Evolutionary conservation across 1,139 yeast genomes (phyloP), one percentile per base, ranked within the genome.

Genomic region (Groenewaldozyma auringiensis): DNA sequence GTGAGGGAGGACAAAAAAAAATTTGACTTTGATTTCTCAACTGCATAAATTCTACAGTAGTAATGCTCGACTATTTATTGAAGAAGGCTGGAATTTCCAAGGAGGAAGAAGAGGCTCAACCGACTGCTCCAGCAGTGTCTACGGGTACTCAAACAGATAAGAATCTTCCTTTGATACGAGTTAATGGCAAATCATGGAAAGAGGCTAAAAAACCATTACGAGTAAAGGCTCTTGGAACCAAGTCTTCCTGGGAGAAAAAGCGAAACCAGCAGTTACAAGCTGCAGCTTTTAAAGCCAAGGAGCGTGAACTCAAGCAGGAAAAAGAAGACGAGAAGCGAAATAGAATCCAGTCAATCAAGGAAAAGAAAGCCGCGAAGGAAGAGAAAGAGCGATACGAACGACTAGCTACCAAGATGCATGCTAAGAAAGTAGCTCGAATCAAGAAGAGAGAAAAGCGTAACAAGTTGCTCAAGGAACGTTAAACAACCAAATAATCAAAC

Each of bases 401-500:
- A 46, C 45, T 69, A 58, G 68, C 69, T 2, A 60, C 59, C 49
- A 65, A 62, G 40, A 66, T 69, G 71, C 70, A 68, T 53, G 63
- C 64, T 40, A 69, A 69, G 58, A 57, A 58, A 43, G 65, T 69
- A n/a, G 73, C 67, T 40, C 59, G 73, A 34, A 44, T 67, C 45
- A 55, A 61, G 52, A 55, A 63, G 45, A 56, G 69, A 31, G 73
- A 69, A 47, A 69, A 69, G 62, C 59, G 73, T 45, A 69, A 69
- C 59, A 69, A 69, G 59, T 51, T 68, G 50, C 61, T 69, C 45
- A 67, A 67, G 52, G 73, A 69, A 50, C 69, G 72, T 42, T 66
- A 56, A 48, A n/a, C n/a, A n/a, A n/a, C n/a, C n/a, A n/a, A n/a
- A n/a, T 41, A 22, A 40, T 8, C n/a, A n/a, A n/a, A n/a, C n/a